Percentiles rank a stretch among this genome's conserved stretches.
phyloP scores from a whole-genome alignment of 2,329 filamentous ascomycete species.

The Curvularia sp. region DNA sequence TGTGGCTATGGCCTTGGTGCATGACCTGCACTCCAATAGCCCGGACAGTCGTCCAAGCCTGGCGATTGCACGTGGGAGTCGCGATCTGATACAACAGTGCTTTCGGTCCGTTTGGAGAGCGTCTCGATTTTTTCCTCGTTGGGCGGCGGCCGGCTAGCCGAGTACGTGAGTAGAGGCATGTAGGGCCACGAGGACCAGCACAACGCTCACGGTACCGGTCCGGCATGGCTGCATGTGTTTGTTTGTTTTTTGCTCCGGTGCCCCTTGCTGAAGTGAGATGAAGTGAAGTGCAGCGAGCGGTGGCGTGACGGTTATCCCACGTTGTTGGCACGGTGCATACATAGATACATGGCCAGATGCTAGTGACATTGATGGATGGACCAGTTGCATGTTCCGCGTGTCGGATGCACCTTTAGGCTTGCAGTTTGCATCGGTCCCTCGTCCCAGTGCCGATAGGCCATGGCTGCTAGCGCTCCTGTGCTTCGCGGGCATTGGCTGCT shows the following conservation, averaged over 20 bases:
- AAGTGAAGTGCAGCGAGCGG: not conserved
- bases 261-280: too few relatives aligned
- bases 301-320: constrained; percentile 9
- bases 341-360: too few relatives aligned
- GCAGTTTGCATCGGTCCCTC: not conserved
- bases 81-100: constrained; percentile 29
- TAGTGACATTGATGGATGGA: too few relatives aligned
- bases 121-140: constrained; percentile 11
- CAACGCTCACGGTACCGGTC: constrained; percentile 4
- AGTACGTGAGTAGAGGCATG: not conserved
- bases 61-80: constrained; percentile 36
- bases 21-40: constrained; percentile 39
- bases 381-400: not conserved
- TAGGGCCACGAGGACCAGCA: not conserved
- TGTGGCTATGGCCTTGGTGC: constrained; percentile 39
- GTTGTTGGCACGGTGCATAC: constrained; percentile 1
- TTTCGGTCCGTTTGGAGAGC: constrained; percentile 18
- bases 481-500: constrained; percentile 6
- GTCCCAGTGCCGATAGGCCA: constrained; percentile 13
- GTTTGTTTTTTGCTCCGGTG: constrained; percentile 4
- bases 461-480: constrained; percentile 1
- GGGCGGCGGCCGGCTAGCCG: not conserved
- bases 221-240: not conserved
- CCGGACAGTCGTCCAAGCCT: constrained; percentile 26
- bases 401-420: not conserved